phyloP scores from a whole-genome alignment of 345 rosid genomes.

The Pugionium dolabratum region DNA sequence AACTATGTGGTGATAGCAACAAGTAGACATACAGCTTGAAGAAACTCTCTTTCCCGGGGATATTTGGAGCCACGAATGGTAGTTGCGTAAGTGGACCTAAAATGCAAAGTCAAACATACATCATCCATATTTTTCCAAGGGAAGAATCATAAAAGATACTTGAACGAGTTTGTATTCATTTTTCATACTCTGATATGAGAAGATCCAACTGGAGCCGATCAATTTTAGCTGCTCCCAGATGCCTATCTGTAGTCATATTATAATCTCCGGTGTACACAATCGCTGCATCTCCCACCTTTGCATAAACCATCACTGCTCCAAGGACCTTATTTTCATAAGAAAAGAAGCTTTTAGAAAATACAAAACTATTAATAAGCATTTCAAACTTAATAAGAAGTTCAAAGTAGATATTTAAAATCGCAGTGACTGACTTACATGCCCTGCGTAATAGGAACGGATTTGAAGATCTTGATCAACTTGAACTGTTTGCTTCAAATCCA shows the following conservation, averaged over 20 bases:
- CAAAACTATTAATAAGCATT: background rate
- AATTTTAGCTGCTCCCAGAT: conserved; percentile 97
- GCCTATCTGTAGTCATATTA: conserved; percentile 98
- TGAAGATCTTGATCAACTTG: conserved; percentile 88
- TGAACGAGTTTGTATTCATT: conserved; percentile 8
- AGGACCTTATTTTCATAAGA: conserved; percentile 55
- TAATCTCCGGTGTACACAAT: conserved; percentile 96
- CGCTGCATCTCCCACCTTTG: conserved; percentile 83
- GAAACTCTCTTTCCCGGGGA: conserved; percentile 87
- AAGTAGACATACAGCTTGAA: conserved; percentile 78
- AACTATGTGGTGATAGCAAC: background rate
- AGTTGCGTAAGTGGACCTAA: conserved; percentile 93
- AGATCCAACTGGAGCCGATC: conserved; percentile 81
- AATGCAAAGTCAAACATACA: conserved; percentile 25
- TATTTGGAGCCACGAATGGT: conserved; percentile 89
- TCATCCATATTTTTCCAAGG: background rate
- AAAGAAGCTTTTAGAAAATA: conserved; percentile 11
- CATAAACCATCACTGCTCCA: conserved; percentile 99
- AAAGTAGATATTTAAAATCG: conserved; percentile 4
- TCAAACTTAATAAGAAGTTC: background rate
- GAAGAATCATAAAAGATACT: background rate
- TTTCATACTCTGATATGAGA: conserved; percentile 84
- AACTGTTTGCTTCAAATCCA: conserved; percentile 92
- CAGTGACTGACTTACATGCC: conserved; percentile 68
- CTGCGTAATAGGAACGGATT: conserved; percentile 92